Evolutionary conservation across 1,284 basidiomycete species (phyloP).

Genomic region (Cryptococcus sp.): DNA sequence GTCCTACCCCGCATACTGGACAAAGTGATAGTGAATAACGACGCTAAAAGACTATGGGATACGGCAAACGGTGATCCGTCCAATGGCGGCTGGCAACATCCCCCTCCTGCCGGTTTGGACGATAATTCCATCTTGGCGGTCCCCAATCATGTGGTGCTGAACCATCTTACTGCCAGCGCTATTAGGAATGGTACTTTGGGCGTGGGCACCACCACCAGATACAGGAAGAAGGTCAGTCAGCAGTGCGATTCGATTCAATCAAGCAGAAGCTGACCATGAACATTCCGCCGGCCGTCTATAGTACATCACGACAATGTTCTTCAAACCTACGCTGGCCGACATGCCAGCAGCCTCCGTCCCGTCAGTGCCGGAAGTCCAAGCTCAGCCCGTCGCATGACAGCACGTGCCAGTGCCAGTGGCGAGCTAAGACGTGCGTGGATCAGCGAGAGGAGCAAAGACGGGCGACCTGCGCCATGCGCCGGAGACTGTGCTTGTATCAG

Average conservation of each 20-base stretch:
- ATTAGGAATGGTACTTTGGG: slow-evolving; percentile 93
- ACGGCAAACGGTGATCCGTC: slow-evolving; percentile 17
- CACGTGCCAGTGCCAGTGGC: too few species aligned
- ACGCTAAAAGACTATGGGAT: slow-evolving; percentile 51
- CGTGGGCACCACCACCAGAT: slow-evolving; percentile 89
- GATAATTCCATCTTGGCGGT: slow-evolving; percentile 92
- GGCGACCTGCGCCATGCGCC: too few species aligned
- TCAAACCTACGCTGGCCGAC: slow-evolving; percentile 58
- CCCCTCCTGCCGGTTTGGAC: slow-evolving; percentile 59
- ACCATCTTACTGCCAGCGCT: slow-evolving; percentile 93
- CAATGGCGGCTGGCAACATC: slow-evolving; percentile 35
- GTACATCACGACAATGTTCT: slow-evolving; percentile 70
- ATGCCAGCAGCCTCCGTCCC: slow-evolving; percentile 8
- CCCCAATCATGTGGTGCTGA: slow-evolving; percentile 90
- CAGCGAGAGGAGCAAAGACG: too few species aligned
- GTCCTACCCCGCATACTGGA: slow-evolving; percentile 87
- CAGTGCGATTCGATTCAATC: neutral
- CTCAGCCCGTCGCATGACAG: too few species aligned
- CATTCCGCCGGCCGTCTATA: slow-evolving; percentile 28
- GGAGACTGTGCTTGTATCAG: too few species aligned
- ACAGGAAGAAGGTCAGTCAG: slow-evolving; percentile 78
- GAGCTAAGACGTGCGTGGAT: too few species aligned
- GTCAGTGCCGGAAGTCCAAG: too few species aligned
- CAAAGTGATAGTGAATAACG: slow-evolving; percentile 83
- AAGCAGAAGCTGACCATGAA: slow-evolving; percentile 15